Percentiles rank a stretch among this genome's conserved stretches.
Evolutionary conservation across 2,329 filamentous ascomycete genomes (phyloP).

Genomic region (Colletotrichum sojae): DNA sequence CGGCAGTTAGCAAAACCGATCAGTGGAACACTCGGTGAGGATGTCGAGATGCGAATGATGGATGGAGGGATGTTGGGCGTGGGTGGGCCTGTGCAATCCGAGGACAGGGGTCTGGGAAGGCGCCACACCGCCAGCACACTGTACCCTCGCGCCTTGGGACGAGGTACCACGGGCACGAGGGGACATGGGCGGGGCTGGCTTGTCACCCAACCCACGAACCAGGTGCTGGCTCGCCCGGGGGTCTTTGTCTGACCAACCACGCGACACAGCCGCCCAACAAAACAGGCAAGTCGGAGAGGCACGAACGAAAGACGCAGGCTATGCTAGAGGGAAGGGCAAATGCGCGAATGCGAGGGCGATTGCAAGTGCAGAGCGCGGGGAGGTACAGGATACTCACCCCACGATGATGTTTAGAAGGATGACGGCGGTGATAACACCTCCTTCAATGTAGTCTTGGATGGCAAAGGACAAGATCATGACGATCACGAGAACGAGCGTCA

Average conservation of each 20-base stretch:
- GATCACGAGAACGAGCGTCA: slow-evolving; percentile 81
- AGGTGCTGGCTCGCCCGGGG: background rate
- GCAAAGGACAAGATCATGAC: slow-evolving; percentile 80
- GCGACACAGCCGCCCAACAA: background rate
- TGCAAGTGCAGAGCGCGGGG: too few species aligned
- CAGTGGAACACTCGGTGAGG: background rate
- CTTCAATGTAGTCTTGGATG: slow-evolving; percentile 76
- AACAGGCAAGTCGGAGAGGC: slow-evolving; percentile 3
- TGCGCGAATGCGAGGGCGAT: too few species aligned
- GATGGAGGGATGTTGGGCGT: background rate
- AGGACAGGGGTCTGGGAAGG: slow-evolving; percentile 9
- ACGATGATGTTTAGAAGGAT: slow-evolving; percentile 78
- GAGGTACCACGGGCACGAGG: background rate
- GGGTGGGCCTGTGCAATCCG: background rate
- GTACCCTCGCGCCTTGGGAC: background rate
- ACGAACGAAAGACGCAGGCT: background rate
- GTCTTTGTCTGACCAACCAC: slow-evolving; percentile 11
- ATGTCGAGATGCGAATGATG: slow-evolving; percentile 34
- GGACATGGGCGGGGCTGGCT: too few species aligned
- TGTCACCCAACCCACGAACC: slow-evolving; percentile 34
- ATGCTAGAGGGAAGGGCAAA: background rate
- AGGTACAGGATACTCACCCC: slow-evolving; percentile 61
- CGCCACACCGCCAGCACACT: slow-evolving; percentile 19
- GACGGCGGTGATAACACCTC: slow-evolving; percentile 73
- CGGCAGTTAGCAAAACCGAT: slow-evolving; percentile 47